Conservation (phyloP, 1,284 basidiomycete species). For the Singerocomus rubriflavus region DNA sequence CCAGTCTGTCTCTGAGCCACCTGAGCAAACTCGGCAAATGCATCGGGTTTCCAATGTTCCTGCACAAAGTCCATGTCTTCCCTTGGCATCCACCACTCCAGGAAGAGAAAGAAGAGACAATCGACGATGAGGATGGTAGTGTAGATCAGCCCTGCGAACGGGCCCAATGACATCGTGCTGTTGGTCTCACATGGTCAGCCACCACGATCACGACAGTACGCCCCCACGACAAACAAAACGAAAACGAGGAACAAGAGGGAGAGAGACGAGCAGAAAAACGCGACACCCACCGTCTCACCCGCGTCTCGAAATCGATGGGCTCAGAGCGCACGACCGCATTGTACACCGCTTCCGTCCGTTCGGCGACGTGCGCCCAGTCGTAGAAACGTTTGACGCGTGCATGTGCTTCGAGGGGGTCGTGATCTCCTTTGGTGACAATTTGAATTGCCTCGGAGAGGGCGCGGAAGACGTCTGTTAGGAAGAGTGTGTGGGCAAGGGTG, state of each 20-base stretch:
- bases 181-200: background rate
- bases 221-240: too few relatives aligned
- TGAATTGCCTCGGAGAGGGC: constrained; percentile 80
- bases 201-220: background rate
- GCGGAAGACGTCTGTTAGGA: constrained; percentile 70
- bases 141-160: constrained; percentile 75
- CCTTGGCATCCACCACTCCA: constrained; percentile 76
- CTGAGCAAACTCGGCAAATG: constrained; percentile 34
- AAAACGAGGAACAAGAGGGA: too few relatives aligned
- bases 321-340: constrained; percentile 57
- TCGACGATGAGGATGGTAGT: constrained; percentile 77
- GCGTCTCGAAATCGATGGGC: constrained; percentile 63
- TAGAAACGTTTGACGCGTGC: constrained; percentile 81
- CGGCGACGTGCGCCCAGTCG: constrained; percentile 80
- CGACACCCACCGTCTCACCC: constrained; percentile 61
- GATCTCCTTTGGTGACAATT: constrained; percentile 64
- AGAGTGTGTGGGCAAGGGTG: background rate
- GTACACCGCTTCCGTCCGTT: constrained; percentile 85
- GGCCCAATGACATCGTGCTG: constrained; percentile 70
- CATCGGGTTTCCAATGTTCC: constrained; percentile 39
- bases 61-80: constrained; percentile 67
- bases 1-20: background rate
- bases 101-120: constrained; percentile 71
- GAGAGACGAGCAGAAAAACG: background rate
- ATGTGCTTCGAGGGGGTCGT: constrained; percentile 81